These are phyloP conservation scores for Lachnellula cervina DNA, from an alignment of 2,329 filamentous ascomycete genomes.

Conservation along the genomic window DNA sequence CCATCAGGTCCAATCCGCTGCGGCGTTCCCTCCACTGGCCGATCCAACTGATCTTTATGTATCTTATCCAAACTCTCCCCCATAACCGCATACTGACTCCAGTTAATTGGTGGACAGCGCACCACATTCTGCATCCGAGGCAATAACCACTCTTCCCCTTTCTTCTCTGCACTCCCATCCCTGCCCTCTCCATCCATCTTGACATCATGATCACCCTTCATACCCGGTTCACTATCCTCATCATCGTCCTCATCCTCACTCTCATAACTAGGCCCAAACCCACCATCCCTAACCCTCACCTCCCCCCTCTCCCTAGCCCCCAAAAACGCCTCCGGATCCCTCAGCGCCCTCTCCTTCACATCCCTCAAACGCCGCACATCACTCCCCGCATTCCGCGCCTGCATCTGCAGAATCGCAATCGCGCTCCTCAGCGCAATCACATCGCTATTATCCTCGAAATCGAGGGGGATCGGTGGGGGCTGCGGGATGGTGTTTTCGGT, in stretches of 20 bases:
- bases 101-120: slow-evolving; percentile 85
- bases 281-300: slow-evolving; percentile 36
- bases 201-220: slow-evolving; percentile 2
- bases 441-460: slow-evolving; percentile 69
- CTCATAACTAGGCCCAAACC: slow-evolving; percentile 21
- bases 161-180: slow-evolving; percentile 14
- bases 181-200: slow-evolving; percentile 5
- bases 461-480: slow-evolving; percentile 43
- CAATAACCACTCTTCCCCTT: slow-evolving; percentile 53
- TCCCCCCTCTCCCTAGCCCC: slow-evolving; percentile 61
- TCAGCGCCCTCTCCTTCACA: slow-evolving; percentile 66
- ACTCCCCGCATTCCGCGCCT: slow-evolving; percentile 69
- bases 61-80: slow-evolving; percentile 79
- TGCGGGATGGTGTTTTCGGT: slow-evolving; percentile 34
- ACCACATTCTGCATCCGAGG: slow-evolving; percentile 78
- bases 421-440: slow-evolving; percentile 81
- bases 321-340: slow-evolving; percentile 67
- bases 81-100: slow-evolving; percentile 89
- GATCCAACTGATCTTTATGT: slow-evolving; percentile 70
- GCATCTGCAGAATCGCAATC: slow-evolving; percentile 81
- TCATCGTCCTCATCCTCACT: slow-evolving; percentile 32
- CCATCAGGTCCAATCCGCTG: slow-evolving; percentile 40
- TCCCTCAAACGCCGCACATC: slow-evolving; percentile 68
- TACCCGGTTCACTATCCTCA: slow-evolving; percentile 27
- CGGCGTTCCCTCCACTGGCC: slow-evolving; percentile 55